Conservation (phyloP, 192 early-diverging fungal species). For the Mortierella hygrophila region DNA sequence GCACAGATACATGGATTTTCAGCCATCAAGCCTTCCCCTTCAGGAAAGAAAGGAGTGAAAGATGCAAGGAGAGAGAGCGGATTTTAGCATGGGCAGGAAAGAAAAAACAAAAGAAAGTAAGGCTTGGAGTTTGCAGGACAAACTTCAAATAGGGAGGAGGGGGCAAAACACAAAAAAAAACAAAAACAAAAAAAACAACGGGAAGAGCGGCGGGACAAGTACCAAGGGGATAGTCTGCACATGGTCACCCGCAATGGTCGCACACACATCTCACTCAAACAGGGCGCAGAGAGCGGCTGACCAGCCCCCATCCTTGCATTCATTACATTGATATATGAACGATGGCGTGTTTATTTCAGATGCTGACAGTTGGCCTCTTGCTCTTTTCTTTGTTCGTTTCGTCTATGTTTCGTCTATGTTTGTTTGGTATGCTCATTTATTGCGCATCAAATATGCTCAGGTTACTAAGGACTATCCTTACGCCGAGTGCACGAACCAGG, state of each 20-base stretch:
- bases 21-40: not conserved
- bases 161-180: not conserved
- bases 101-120: not conserved
- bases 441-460: constrained; percentile 1
- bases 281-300: not conserved
- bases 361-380: not conserved
- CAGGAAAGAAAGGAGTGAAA: not conserved
- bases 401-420: not conserved
- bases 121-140: not conserved
- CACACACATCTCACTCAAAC: constrained; percentile 9
- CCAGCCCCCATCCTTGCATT: not conserved
- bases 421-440: not conserved
- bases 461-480: constrained; percentile 85
- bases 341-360: not conserved
- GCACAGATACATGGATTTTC: not conserved
- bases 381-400: not conserved
- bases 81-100: not conserved
- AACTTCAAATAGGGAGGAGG: not conserved
- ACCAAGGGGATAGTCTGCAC: not conserved
- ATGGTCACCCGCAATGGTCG: constrained; percentile 2
- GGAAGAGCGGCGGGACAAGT: constrained; percentile 18
- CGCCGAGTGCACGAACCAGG: constrained; percentile 81
- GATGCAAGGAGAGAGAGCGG: not conserved
- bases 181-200: not conserved
- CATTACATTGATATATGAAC: not conserved